phyloP scores from a whole-genome alignment of 176 grass and related monocot species.

The Lolium rigidum region DNA sequence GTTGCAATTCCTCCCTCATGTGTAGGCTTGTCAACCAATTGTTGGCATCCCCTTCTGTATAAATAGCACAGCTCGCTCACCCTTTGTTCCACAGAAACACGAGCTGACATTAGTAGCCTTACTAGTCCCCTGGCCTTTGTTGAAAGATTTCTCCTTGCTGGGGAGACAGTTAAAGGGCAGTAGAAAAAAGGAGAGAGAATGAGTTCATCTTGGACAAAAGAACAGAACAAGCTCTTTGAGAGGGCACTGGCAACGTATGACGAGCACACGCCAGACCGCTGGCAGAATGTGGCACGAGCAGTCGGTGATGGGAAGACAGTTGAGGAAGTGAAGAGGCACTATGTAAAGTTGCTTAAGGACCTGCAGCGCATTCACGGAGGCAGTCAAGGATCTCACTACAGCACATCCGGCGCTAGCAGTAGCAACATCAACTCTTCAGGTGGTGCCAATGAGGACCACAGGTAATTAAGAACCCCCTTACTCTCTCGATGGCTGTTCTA shows the following conservation, averaged over 20 bases:
- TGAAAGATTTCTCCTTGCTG: slow-evolving; percentile 24
- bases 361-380: slow-evolving; percentile 43
- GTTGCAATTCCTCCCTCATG: slow-evolving; percentile 43
- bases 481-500: background rate
- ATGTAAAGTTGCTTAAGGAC: slow-evolving; percentile 48
- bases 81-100: slow-evolving; percentile 52
- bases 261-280: slow-evolving; percentile 69
- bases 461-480: slow-evolving; percentile 47
- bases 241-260: slow-evolving; percentile 65
- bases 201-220: slow-evolving; percentile 65
- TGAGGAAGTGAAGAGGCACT: slow-evolving; percentile 80
- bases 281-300: slow-evolving; percentile 74
- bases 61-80: slow-evolving; percentile 54
- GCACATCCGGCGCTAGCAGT: slow-evolving; percentile 25
- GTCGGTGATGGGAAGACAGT: slow-evolving; percentile 66
- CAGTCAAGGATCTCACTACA: slow-evolving; percentile 29
- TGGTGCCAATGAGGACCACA: slow-evolving; percentile 46
- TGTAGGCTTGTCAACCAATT: slow-evolving; percentile 33
- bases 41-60: slow-evolving; percentile 54
- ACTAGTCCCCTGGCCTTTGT: slow-evolving; percentile 22
- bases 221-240: slow-evolving; percentile 86
- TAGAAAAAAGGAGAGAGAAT: slow-evolving; percentile 30
- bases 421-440: slow-evolving; percentile 45
- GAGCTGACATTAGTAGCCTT: slow-evolving; percentile 29
- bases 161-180: background rate